Conservation (phyloP, 345 rosid species). For the Salix koriyanagi region DNA sequence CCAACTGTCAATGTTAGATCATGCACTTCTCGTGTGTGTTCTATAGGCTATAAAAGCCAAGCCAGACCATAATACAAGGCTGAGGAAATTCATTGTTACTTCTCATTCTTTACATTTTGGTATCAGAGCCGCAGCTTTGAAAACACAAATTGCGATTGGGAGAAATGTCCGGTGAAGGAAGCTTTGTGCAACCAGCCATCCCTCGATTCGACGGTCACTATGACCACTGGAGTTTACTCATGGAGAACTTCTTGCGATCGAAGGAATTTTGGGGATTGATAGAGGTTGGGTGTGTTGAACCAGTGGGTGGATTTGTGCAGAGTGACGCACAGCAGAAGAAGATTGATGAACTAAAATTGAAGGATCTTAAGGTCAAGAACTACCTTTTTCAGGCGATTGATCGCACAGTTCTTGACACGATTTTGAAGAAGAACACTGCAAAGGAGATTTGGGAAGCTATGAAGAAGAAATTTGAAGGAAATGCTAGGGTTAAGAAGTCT, state of each 20-base stretch:
- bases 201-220: not conserved
- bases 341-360: not conserved
- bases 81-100: no score
- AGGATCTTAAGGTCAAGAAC: not conserved
- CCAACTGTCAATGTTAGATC: no score
- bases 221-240: not conserved
- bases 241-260: not conserved
- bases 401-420: not conserved
- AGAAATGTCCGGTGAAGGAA: not conserved
- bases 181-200: not conserved
- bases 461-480: not conserved
- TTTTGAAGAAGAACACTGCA: not conserved
- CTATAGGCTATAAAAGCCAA: no score
- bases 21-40: no score
- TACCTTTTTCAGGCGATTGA: not conserved
- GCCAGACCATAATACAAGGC: no score
- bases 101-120: not conserved
- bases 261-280: not conserved
- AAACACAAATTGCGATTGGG: not conserved
- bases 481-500: not conserved
- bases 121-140: not conserved
- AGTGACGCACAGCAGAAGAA: not conserved
- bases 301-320: not conserved
- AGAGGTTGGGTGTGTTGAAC: not conserved
- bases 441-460: not conserved